These are phyloP conservation scores for Anisodus tanguticus DNA, from an alignment of 257 asterid species.

Conservation along the genomic window DNA sequence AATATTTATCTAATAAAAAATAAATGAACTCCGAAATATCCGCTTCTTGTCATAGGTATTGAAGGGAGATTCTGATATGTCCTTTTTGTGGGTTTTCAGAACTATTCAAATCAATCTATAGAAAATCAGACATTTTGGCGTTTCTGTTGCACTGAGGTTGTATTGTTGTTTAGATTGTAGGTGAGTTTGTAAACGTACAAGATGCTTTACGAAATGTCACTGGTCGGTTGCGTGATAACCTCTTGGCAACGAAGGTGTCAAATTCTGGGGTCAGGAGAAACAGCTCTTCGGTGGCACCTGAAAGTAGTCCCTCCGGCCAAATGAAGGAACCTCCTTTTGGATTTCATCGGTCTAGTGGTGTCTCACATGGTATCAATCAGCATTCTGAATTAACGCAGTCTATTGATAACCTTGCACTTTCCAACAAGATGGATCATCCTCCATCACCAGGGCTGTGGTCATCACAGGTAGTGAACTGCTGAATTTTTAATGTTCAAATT, in stretches of 20 bases:
- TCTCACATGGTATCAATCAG: conserved; percentile 45
- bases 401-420: conserved; percentile 54
- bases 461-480: conserved; percentile 55
- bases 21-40: not conserved
- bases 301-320: conserved; percentile 48
- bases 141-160: not conserved
- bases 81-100: not conserved
- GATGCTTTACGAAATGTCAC: conserved; percentile 70
- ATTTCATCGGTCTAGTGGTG: conserved; percentile 43
- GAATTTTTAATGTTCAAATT: conserved; percentile 28
- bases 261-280: conserved; percentile 44
- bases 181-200: conserved; percentile 64
- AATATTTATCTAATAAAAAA: not conserved
- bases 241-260: conserved; percentile 43
- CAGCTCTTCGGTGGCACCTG: conserved; percentile 40
- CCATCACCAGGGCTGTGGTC: conserved; percentile 42
- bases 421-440: conserved; percentile 43
- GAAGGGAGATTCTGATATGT: not conserved
- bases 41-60: not conserved
- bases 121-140: conserved; percentile 15
- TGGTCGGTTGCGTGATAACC: conserved; percentile 60
- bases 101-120: not conserved
- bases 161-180: conserved; percentile 57
- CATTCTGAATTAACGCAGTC: conserved; percentile 47
- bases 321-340: conserved; percentile 49